phyloP scores from a whole-genome alignment of 345 rosid species.

The Syzygium aromaticum region DNA sequence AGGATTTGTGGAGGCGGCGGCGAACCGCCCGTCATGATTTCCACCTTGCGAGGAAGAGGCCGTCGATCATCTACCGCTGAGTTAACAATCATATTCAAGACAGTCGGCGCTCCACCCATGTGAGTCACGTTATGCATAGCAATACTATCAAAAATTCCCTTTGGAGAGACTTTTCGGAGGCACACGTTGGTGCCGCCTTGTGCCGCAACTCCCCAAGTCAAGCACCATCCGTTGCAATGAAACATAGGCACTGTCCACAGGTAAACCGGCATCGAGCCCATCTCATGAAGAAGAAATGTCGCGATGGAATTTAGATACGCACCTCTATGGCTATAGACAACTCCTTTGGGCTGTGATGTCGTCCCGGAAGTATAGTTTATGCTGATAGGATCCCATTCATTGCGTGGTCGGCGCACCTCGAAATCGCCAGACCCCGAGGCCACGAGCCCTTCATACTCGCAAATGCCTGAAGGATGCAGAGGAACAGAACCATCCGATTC shows the following conservation, averaged over 20 bases:
- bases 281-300: conserved; percentile 39
- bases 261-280: conserved; percentile 47
- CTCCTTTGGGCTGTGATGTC: conserved; percentile 81
- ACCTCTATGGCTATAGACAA: conserved; percentile 80
- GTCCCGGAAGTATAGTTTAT: conserved; percentile 87
- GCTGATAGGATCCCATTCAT: conserved; percentile 79
- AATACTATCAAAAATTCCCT: conserved; percentile 47
- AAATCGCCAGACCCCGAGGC: conserved; percentile 32
- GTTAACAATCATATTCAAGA: conserved; percentile 73
- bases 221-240: conserved; percentile 93
- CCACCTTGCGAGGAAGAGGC: conserved; percentile 44
- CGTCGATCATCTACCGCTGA: conserved; percentile 19
- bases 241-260: conserved; percentile 95
- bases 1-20: conserved; percentile 56
- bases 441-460: conserved; percentile 41
- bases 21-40: conserved; percentile 55
- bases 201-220: conserved; percentile 80
- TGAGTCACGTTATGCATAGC: conserved; percentile 54
- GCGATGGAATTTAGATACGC: conserved; percentile 75
- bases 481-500: conserved; percentile 13
- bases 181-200: conserved; percentile 81
- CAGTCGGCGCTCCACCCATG: conserved; percentile 84
- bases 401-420: conserved; percentile 28
- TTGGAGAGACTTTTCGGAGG: conserved; percentile 48
- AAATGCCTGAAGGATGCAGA: background rate